Percentiles rank a stretch among this genome's conserved stretches.
Conservation (phyloP, 495 filamentous ascomycete species). For the Penicillium soppii region DNA sequence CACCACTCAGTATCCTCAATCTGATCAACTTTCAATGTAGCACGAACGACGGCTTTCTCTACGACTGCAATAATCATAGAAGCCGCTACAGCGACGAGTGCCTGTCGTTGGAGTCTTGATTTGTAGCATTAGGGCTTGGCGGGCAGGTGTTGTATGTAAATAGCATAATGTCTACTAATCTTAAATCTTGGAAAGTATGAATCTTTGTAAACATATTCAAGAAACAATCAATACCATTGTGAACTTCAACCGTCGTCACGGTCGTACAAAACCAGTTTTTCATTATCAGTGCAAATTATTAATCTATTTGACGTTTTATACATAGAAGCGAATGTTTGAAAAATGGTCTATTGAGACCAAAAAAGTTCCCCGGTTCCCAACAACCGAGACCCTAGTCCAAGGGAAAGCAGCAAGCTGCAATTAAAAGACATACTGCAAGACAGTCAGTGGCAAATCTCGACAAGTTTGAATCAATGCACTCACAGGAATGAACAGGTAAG, state of each 20-base stretch:
- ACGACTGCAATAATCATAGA: too few relatives aligned
- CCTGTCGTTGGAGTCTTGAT: too few relatives aligned
- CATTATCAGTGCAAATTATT: constrained; percentile 5
- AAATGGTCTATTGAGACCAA: background rate
- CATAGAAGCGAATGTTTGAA: background rate
- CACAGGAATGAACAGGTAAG: constrained; percentile 95
- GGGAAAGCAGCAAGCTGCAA: background rate
- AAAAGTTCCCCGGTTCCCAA: background rate
- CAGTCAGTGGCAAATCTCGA: background rate
- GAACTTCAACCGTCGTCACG: background rate
- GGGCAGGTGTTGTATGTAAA: too few relatives aligned
- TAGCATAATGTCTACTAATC: too few relatives aligned
- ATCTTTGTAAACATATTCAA: too few relatives aligned
- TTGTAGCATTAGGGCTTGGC: too few relatives aligned
- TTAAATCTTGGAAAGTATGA: too few relatives aligned
- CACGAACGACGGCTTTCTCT: too few relatives aligned
- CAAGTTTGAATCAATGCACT: constrained; percentile 36
- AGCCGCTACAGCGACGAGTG: too few relatives aligned
- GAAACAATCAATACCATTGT: too few relatives aligned
- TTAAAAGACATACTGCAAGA: constrained; percentile 38
- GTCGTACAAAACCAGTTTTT: background rate
- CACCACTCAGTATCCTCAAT: too few relatives aligned
- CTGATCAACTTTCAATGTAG: too few relatives aligned
- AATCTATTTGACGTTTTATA: constrained; percentile 8
- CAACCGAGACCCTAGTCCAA: background rate